Evolutionary conservation across 768 basidiomycete species (phyloP).

Genomic region (Floccularia luteovirens): DNA sequence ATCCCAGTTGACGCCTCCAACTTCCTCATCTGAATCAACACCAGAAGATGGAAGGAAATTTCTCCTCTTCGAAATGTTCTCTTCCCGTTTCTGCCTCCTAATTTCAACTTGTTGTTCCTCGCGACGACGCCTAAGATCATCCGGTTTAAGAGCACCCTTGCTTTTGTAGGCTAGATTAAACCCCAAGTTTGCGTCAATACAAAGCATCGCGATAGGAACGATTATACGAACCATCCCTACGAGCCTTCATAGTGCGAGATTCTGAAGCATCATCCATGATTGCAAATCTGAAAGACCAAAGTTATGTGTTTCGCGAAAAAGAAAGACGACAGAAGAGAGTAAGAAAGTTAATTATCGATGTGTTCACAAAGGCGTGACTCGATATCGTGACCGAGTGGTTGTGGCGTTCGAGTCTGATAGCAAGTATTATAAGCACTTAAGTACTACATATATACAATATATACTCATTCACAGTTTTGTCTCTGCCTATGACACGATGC

Average conservation of each 20-base stretch:
- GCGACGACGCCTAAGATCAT: constrained; percentile 91
- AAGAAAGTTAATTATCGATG: constrained; percentile 20
- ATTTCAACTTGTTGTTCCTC: constrained; percentile 99
- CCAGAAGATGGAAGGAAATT: constrained; percentile 77
- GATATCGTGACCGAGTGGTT: too few relatives aligned
- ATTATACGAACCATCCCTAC: constrained; percentile 55
- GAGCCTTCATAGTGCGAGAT: constrained; percentile 68
- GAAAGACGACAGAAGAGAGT: constrained; percentile 20
- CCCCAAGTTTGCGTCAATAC: constrained; percentile 28
- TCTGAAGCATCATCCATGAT: constrained; percentile 38
- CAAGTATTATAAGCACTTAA: too few relatives aligned
- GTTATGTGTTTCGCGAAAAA: constrained; percentile 13
- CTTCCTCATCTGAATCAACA: constrained; percentile 90
- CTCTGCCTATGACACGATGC: too few relatives aligned
- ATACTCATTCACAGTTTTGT: too few relatives aligned
- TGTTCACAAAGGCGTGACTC: constrained; percentile 6
- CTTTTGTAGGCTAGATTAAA: constrained; percentile 72
- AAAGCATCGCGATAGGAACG: constrained; percentile 18
- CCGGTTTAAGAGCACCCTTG: constrained; percentile 82
- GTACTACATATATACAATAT: too few relatives aligned
- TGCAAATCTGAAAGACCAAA: constrained; percentile 10
- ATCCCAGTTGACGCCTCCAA: constrained; percentile 64
- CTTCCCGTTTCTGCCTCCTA: constrained; percentile 95
- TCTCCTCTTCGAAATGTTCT: constrained; percentile 95
- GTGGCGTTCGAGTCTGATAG: too few relatives aligned